Percentiles rank a stretch among this genome's conserved stretches.
phyloP scores from a whole-genome alignment of 2,329 filamentous ascomycete species.

The Madurella fahalii region DNA sequence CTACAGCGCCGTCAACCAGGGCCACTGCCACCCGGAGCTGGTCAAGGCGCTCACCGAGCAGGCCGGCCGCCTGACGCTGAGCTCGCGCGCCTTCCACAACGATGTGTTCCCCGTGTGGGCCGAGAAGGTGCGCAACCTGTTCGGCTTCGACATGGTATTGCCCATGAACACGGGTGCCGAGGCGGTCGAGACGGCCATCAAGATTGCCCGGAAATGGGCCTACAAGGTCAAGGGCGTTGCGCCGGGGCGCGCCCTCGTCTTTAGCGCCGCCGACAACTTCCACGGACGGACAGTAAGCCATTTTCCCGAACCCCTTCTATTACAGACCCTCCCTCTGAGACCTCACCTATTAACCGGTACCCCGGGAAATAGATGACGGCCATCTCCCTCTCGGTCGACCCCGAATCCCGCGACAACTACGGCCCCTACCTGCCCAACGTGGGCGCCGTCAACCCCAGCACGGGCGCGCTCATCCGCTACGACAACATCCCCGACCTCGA shows the following conservation, averaged over 20 bases:
- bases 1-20: conserved; percentile 97
- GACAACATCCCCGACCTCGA: conserved; percentile 81
- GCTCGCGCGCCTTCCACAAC: conserved; percentile 94
- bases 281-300: conserved; percentile 81
- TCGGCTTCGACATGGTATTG: conserved; percentile 95
- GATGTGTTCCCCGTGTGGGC: conserved; percentile 97
- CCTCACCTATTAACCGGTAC: not conserved
- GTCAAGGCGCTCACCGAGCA: conserved; percentile 87
- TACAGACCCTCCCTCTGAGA: not conserved
- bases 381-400: conserved; percentile 91
- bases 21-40: conserved; percentile 94
- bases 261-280: conserved; percentile 88
- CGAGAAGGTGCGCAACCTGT: conserved; percentile 81
- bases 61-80: conserved; percentile 82
- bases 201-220: conserved; percentile 95
- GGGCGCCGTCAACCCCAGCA: conserved; percentile 71
- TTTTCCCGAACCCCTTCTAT: not conserved
- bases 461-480: conserved; percentile 74
- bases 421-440: conserved; percentile 91
- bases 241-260: conserved; percentile 75
- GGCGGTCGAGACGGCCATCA: conserved; percentile 92
- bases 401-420: conserved; percentile 94
- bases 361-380: conserved; percentile 67
- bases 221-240: conserved; percentile 94
- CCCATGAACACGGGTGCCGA: conserved; percentile 98